These are phyloP conservation scores for Suillus placidus DNA, from an alignment of 768 basidiomycete species.

Conservation along the genomic window DNA sequence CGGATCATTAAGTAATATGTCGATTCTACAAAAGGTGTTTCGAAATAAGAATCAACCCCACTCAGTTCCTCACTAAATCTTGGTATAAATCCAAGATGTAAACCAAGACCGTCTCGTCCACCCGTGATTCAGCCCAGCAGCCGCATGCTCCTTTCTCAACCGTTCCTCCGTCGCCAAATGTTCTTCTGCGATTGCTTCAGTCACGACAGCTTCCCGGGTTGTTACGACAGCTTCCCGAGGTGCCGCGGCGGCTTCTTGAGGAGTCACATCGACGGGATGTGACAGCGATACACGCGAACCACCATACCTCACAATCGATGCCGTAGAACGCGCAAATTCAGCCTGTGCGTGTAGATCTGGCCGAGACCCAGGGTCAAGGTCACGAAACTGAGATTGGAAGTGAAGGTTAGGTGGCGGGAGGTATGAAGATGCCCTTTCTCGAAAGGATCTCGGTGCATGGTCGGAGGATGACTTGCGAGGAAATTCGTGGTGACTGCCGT, in stretches of 20 bases:
- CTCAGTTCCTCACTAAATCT: conserved; percentile 19
- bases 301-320: conserved; percentile 18
- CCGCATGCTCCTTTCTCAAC: conserved; percentile 56
- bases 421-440: conserved; percentile 14
- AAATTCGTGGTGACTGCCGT: conserved; percentile 1
- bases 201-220: conserved; percentile 62
- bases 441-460: neutral
- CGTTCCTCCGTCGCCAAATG: conserved; percentile 55
- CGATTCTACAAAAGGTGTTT: neutral
- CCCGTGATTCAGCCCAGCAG: conserved; percentile 46
- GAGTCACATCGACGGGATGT: conserved; percentile 46
- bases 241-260: neutral
- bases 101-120: conserved; percentile 54
- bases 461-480: conserved; percentile 6
- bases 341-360: conserved; percentile 50
- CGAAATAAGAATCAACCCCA: neutral
- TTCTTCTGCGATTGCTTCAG: conserved; percentile 74
- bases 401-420: conserved; percentile 10
- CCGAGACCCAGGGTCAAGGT: conserved; percentile 40
- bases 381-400: conserved; percentile 1
- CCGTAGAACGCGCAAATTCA: conserved; percentile 35
- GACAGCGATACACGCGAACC: conserved; percentile 22
- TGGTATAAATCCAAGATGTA: conserved; percentile 65
- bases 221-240: conserved; percentile 57
- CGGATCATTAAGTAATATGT: neutral